A percentile compares a stretch with the other conserved stretches of the same genome.
Conservation (phyloP, 108 stramenopile species). For the Parietichytrium sp. region DNA sequence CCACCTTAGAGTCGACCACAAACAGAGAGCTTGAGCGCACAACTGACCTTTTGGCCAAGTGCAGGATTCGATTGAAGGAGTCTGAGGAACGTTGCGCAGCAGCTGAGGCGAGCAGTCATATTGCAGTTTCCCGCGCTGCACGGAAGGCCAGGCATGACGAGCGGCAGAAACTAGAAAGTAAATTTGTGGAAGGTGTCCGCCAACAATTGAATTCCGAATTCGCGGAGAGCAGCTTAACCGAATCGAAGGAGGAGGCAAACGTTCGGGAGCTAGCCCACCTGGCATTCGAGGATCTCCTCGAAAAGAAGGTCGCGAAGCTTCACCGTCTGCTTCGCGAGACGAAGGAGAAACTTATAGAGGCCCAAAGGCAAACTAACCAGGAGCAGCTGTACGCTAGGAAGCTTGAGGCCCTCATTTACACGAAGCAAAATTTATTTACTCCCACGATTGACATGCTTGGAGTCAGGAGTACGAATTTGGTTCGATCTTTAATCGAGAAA, state of each 20-base stretch:
- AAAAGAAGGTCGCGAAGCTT: background rate
- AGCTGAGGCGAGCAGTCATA: background rate
- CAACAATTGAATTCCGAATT: background rate
- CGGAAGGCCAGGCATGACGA: background rate
- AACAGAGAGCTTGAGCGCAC: no score
- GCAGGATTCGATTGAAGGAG: no score
- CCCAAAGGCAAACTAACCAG: background rate
- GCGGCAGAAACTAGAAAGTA: background rate
- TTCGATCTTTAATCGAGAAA: background rate
- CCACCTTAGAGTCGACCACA: no score
- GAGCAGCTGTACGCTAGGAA: background rate
- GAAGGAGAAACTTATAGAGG: background rate
- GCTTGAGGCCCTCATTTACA: background rate
- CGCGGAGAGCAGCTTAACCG: background rate
- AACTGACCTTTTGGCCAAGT: no score
- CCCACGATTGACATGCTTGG: background rate
- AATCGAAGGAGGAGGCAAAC: background rate
- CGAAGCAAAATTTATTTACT: background rate
- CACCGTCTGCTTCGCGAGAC: background rate
- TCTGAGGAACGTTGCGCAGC: no score
- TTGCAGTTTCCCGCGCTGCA: background rate
- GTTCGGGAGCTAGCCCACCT: conserved; percentile 1
- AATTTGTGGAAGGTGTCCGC: background rate
- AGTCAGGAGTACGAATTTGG: background rate
- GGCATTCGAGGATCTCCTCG: background rate